Conservation (phyloP, 2,329 filamentous ascomycete genomes). For the Chalaropsis thielavioides region DNA sequence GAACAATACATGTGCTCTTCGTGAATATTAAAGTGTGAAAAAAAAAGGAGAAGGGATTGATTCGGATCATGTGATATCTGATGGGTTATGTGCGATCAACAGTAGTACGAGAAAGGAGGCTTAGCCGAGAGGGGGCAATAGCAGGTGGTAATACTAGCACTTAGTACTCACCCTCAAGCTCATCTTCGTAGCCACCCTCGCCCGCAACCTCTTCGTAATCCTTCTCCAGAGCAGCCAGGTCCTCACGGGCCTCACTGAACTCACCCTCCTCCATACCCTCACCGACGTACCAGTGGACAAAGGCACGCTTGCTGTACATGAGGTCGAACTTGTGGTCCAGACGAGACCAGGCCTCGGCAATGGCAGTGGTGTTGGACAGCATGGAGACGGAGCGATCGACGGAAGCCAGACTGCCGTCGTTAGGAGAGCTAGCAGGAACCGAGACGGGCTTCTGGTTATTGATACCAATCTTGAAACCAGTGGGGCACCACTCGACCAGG, state of each 20-base stretch:
- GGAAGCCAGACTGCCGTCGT: constrained; percentile 44
- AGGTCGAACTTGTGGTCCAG: constrained; percentile 64
- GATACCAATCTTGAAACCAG: constrained; percentile 62
- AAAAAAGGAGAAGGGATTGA: constrained; percentile 8
- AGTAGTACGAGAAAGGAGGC: constrained; percentile 6
- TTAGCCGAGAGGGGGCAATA: not conserved
- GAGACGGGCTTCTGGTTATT: constrained; percentile 56
- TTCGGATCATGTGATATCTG: constrained; percentile 13
- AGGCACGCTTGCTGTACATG: constrained; percentile 65
- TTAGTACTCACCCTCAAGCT: constrained; percentile 68
- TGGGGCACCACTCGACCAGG: constrained; percentile 62
- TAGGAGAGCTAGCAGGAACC: constrained; percentile 37
- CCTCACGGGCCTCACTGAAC: constrained; percentile 76
- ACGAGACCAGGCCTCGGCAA: constrained; percentile 58
- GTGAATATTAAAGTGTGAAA: constrained; percentile 5
- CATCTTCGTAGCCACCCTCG: constrained; percentile 52
- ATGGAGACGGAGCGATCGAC: constrained; percentile 53
- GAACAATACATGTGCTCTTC: not conserved
- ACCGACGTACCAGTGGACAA: constrained; percentile 69
- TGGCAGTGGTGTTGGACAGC: constrained; percentile 62
- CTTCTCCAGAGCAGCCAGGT: constrained; percentile 71
- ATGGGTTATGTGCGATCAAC: constrained; percentile 10
- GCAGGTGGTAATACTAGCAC: constrained; percentile 14
- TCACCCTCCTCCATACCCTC: constrained; percentile 90
- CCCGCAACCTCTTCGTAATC: constrained; percentile 75